Base-by-base conservation (phyloP, 257 asterid species). In the Penstemon eatonii region DNA sequence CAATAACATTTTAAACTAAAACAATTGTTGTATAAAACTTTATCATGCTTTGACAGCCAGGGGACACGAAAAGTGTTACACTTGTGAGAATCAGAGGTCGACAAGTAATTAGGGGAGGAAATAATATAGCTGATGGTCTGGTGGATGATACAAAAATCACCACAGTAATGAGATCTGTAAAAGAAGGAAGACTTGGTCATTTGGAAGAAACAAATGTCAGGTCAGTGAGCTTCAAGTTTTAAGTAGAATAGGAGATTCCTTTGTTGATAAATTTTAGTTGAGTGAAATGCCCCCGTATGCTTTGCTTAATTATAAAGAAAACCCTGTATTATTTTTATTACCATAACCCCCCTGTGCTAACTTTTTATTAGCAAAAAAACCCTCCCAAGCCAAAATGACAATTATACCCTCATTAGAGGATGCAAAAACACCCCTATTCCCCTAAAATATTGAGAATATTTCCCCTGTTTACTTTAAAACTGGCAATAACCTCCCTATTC, bases 11-110 rank as follows among this genome's bases (percentile, higher is more conserved):
- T n/a, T 3, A 39, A 43, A 33, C 42, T 44, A 65, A 51, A 55
- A 59, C 36, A 8, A 58, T 56, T 11, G 13, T 47, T 65, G 33
- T 62, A 65, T 52, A 65, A 77, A 50, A 36, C 56, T 9, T 70
- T 51, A 7, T 58, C 56, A 58, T 61, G 56, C 58, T 81, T 72
- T 59, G 65, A 63, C 75, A 93, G 99, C 99, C 99, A 77, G 99
- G 99, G 85, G 99, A 93, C 67, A 78, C 90, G n/a, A 93, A 87
- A 83, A 84, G 86, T 66, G 97, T 93, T 75, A 79, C 84, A 72
- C 97, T 93, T 75, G 89, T 93, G 71, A 78, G 81, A 72, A 90
- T 90, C 63, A 86, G 88, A 60, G 99, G 99, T 65, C 69, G 71
- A 43, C 90, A 78, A 79, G 75, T 90, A 68, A 93, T 93, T 53